Evolutionary conservation across 2,329 filamentous ascomycete genomes (phyloP).

Genomic region (Aspergillus terreus): DNA sequence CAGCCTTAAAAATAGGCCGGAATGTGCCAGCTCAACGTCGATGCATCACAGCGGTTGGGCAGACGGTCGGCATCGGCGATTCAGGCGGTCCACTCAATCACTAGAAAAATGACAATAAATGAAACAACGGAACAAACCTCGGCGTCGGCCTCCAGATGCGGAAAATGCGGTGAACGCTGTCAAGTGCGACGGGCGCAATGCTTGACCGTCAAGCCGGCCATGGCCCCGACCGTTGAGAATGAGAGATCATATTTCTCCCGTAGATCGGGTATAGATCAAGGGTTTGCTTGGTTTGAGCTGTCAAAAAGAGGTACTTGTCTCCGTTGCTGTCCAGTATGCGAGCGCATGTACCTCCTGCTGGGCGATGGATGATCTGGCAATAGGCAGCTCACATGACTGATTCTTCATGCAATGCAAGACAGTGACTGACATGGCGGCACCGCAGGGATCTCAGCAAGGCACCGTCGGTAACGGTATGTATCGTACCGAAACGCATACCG

Average conservation of each 20-base stretch:
- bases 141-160: not conserved
- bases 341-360: not conserved
- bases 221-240: constrained; percentile 1
- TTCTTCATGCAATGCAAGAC: constrained; percentile 35
- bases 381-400: constrained; percentile 29
- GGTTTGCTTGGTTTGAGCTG: not conserved
- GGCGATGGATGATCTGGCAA: not conserved
- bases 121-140: not conserved
- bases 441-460: constrained; percentile 10
- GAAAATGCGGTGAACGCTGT: constrained; percentile 22
- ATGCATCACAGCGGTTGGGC: constrained; percentile 13
- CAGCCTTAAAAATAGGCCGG: no score
- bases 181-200: not conserved
- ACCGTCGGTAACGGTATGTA: constrained; percentile 3
- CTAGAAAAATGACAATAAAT: not conserved
- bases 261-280: not conserved
- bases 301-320: not conserved
- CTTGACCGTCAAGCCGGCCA: not conserved
- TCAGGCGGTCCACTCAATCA: not conserved
- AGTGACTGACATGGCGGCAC: constrained; percentile 16
- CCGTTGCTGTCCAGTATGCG: not conserved
- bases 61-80: not conserved
- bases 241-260: not conserved
- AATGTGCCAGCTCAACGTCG: constrained; percentile 13
- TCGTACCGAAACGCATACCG: not conserved